Conservation (phyloP, 1,139 yeast species). For the Candida mesenterica region DNA sequence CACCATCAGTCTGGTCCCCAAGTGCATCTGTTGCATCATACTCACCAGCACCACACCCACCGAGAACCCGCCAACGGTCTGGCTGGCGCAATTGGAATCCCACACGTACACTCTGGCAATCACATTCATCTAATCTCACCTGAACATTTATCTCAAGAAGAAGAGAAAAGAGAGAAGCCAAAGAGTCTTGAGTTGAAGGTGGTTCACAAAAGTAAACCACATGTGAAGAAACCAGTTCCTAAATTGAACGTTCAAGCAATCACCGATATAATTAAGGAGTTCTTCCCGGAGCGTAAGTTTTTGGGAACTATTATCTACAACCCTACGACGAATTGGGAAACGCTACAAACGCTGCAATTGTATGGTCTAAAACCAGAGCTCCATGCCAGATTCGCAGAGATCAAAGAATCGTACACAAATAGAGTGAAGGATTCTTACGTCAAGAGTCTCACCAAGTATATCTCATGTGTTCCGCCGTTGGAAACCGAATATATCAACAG, state of each 20-base stretch:
- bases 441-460: conserved; percentile 24
- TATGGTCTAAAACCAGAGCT: conserved; percentile 39
- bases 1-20: conserved; percentile 15
- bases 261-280: conserved; percentile 40
- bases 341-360: conserved; percentile 36
- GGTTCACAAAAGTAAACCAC: conserved; percentile 6
- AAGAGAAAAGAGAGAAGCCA: conserved; percentile 16
- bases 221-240: conserved; percentile 7
- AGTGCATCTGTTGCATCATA: conserved; percentile 16
- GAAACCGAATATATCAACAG: conserved; percentile 56
- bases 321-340: conserved; percentile 51
- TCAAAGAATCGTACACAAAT: conserved; percentile 26
- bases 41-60: conserved; percentile 24
- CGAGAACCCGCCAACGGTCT: conserved; percentile 1
- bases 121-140: conserved; percentile 4
- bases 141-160: conserved; percentile 2
- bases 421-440: conserved; percentile 17
- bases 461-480: conserved; percentile 48
- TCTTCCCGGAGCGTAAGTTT: conserved; percentile 47
- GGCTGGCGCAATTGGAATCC: conserved; percentile 5
- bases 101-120: conserved; percentile 8
- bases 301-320: conserved; percentile 64
- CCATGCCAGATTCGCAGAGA: conserved; percentile 28
- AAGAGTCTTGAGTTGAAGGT: conserved; percentile 2
- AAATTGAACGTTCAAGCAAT: conserved; percentile 45